These are phyloP conservation scores for Geotrichum citri-aurantii DNA, from an alignment of 1,139 yeast species.

Conservation along the genomic window DNA sequence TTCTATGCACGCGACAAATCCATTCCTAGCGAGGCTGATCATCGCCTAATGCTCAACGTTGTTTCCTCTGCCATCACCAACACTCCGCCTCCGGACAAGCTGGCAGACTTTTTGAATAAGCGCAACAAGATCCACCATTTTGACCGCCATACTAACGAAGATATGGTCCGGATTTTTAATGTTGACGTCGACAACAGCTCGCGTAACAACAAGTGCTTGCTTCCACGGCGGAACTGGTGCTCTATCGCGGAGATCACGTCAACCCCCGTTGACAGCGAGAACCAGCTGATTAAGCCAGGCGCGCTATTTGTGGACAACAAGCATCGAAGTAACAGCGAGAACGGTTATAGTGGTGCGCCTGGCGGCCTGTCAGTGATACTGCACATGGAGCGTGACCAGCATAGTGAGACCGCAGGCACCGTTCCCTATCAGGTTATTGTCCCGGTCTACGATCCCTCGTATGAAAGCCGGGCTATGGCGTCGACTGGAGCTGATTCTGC, in stretches of 20 bases:
- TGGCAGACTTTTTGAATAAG: conserved; percentile 63
- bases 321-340: conserved; percentile 41
- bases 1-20: conserved; percentile 55
- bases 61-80: conserved; percentile 86
- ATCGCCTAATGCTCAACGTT: conserved; percentile 72
- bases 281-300: not conserved
- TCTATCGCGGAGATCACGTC: conserved; percentile 23
- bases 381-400: conserved; percentile 62
- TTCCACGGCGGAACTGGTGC: conserved; percentile 78
- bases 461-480: not conserved
- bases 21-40: conserved; percentile 59
- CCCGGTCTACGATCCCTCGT: conserved; percentile 42
- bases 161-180: conserved; percentile 65
- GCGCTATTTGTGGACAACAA: conserved; percentile 1
- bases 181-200: conserved; percentile 53
- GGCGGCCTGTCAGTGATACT: conserved; percentile 63
- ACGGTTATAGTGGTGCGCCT: conserved; percentile 36
- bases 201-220: conserved; percentile 54
- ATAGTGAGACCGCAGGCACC: conserved; percentile 49
- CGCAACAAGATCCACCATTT: conserved; percentile 67
- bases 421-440: conserved; percentile 62
- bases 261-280: not conserved
- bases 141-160: conserved; percentile 64
- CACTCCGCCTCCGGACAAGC: conserved; percentile 85
- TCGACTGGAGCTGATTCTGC: not conserved